A percentile compares a stretch with the other conserved stretches of the same genome.
phyloP scores from a whole-genome alignment of 345 rosid species.

The Linum lewisii region DNA sequence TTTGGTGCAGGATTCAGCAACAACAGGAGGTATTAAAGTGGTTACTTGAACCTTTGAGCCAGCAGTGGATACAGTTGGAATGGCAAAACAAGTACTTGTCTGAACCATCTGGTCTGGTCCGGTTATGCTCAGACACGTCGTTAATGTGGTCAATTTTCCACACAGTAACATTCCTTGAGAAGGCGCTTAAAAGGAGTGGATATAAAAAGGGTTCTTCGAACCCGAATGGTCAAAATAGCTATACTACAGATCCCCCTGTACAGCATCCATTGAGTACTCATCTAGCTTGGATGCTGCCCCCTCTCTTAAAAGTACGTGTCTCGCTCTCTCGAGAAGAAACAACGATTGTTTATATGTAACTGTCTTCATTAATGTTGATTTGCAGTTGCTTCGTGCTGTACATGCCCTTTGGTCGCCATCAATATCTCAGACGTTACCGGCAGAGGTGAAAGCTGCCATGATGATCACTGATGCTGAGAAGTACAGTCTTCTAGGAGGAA shows the following conservation, averaged over 20 bases:
- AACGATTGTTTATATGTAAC: background rate
- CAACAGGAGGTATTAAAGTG: constrained; percentile 94
- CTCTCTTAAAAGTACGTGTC: constrained; percentile 67
- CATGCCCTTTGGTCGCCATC: constrained; percentile 90
- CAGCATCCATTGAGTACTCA: constrained; percentile 88
- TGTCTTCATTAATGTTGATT: constrained; percentile 15
- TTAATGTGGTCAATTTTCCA: constrained; percentile 98
- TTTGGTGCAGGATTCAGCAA: constrained; percentile 70
- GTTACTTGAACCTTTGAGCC: constrained; percentile 90
- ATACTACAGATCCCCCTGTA: constrained; percentile 20
- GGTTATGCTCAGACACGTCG: constrained; percentile 59
- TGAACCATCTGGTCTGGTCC: constrained; percentile 74
- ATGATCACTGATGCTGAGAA: constrained; percentile 62
- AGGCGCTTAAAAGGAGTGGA: constrained; percentile 93
- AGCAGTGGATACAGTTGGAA: constrained; percentile 73
- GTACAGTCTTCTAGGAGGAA: constrained; percentile 68
- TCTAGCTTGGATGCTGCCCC: constrained; percentile 95
- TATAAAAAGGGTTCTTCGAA: constrained; percentile 40
- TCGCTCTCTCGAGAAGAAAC: constrained; percentile 4
- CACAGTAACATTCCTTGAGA: constrained; percentile 86
- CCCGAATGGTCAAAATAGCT: constrained; percentile 27
- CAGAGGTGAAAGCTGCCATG: constrained; percentile 76
- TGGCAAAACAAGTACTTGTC: constrained; percentile 90
- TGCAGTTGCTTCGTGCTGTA: constrained; percentile 71
- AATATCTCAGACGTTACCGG: constrained; percentile 48